Conservation (phyloP, 257 asterid species). For the Nyctanthes arbortristis region DNA sequence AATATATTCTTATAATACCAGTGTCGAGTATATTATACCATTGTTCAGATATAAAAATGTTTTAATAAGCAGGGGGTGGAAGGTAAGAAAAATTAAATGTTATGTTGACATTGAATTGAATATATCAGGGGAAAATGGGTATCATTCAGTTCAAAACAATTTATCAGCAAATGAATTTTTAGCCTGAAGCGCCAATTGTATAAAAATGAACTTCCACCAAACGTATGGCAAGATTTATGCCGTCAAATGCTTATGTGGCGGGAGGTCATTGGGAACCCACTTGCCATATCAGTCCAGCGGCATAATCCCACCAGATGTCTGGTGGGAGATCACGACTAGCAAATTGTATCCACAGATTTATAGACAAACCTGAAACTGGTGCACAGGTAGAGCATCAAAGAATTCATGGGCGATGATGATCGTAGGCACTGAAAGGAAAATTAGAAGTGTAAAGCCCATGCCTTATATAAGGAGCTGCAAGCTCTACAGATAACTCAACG, state of each 20-base stretch:
- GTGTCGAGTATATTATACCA: background rate
- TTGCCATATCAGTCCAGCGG: too few relatives aligned
- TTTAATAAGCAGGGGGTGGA: too few relatives aligned
- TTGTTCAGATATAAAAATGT: conserved; percentile 4
- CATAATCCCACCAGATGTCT: too few relatives aligned
- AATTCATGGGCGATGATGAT: conserved; percentile 93
- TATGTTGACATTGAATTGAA: background rate
- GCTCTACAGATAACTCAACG: background rate
- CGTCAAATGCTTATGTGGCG: too few relatives aligned
- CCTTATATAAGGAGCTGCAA: background rate
- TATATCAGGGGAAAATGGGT: background rate
- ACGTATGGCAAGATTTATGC: too few relatives aligned
- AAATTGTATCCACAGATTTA: conserved; percentile 10
- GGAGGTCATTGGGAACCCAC: too few relatives aligned
- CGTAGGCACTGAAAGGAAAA: conserved; percentile 69
- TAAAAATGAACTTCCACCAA: too few relatives aligned
- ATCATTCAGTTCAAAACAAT: conserved; percentile 1
- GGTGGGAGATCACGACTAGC: too few relatives aligned
- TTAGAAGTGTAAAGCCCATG: background rate
- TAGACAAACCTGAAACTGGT: conserved; percentile 93
- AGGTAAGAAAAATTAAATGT: background rate
- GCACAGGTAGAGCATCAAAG: conserved; percentile 96
- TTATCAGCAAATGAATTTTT: background rate
- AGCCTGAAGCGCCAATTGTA: too few relatives aligned
- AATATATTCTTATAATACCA: background rate